Evolutionary conservation across 2,329 filamentous ascomycete genomes (phyloP).

Genomic region (Colletotrichum tofieldiae): DNA sequence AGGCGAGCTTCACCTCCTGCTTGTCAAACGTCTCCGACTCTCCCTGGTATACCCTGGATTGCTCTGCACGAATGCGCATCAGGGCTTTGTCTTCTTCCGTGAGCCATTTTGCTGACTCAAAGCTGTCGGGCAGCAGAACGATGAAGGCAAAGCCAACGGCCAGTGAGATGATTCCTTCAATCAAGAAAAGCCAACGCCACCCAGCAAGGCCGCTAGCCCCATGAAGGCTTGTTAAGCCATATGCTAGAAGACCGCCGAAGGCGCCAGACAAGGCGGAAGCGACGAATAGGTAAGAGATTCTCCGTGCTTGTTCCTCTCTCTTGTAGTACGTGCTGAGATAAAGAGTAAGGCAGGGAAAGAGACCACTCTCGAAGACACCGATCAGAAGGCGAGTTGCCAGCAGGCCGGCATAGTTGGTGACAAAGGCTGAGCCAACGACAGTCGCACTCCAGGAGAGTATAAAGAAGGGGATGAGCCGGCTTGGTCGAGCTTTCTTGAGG

Average conservation of each 20-base stretch:
- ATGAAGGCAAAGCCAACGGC: slow-evolving; percentile 61
- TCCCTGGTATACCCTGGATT: slow-evolving; percentile 62
- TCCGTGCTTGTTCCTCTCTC: slow-evolving; percentile 46
- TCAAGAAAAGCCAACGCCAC: slow-evolving; percentile 68
- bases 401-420: slow-evolving; percentile 58
- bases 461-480: slow-evolving; percentile 49
- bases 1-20: slow-evolving; percentile 63
- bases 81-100: slow-evolving; percentile 63
- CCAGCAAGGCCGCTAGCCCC: slow-evolving; percentile 59
- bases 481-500: slow-evolving; percentile 53
- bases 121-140: slow-evolving; percentile 56
- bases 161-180: slow-evolving; percentile 64
- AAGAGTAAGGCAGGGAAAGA: slow-evolving; percentile 64
- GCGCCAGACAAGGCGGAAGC: slow-evolving; percentile 59
- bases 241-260: slow-evolving; percentile 61
- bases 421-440: slow-evolving; percentile 64
- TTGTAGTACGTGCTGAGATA: slow-evolving; percentile 57
- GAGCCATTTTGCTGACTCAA: slow-evolving; percentile 64
- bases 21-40: slow-evolving; percentile 64
- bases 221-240: slow-evolving; percentile 56
- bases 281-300: slow-evolving; percentile 64
- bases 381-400: slow-evolving; percentile 62
- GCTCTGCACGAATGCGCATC: slow-evolving; percentile 64
- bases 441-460: slow-evolving; percentile 62
- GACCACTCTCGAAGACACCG: slow-evolving; percentile 63